A percentile compares a stretch with the other conserved stretches of the same genome.
These are phyloP conservation scores for Penstemon barbatus DNA, from an alignment of 257 asterid genomes.

Conservation along the genomic window DNA sequence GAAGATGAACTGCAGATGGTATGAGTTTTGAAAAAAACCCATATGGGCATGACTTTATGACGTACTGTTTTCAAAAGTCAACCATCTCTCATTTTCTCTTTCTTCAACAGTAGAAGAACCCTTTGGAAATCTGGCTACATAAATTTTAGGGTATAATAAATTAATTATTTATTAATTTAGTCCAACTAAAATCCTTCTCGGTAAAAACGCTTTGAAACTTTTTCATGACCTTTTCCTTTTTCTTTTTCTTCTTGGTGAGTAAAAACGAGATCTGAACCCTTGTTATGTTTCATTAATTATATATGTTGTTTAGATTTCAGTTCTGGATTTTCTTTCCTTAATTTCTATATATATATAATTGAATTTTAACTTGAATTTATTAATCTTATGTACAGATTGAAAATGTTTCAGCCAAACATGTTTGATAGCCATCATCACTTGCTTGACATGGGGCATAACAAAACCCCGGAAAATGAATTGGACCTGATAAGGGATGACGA, in stretches of 20 bases:
- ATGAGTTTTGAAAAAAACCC: not conserved
- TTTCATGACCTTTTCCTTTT: not conserved
- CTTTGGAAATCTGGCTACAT: slow-evolving; percentile 24
- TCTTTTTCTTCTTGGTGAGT: not conserved
- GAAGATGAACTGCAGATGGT: slow-evolving; percentile 1
- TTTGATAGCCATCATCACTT: slow-evolving; percentile 60
- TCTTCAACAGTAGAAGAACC: slow-evolving; percentile 10
- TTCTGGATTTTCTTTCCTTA: not conserved
- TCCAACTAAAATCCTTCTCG: not conserved
- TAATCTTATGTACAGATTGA: not conserved
- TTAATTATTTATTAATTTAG: not conserved
- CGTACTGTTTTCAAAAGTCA: slow-evolving; percentile 11
- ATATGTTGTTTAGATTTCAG: slow-evolving; percentile 21
- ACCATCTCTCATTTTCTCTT: slow-evolving; percentile 21
- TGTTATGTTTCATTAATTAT: slow-evolving; percentile 21
- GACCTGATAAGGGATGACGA: slow-evolving; percentile 67
- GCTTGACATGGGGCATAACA: slow-evolving; percentile 53
- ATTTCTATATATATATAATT: not conserved
- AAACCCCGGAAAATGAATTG: slow-evolving; percentile 54
- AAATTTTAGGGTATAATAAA: not conserved
- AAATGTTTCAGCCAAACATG: slow-evolving; percentile 73
- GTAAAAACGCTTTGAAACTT: not conserved
- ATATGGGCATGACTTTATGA: slow-evolving; percentile 11
- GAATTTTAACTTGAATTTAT: not conserved
- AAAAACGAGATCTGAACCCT: slow-evolving; percentile 26